Base-by-base conservation (phyloP, 495 filamentous ascomycete genomes). In the Tetracladium marchalianum region DNA sequence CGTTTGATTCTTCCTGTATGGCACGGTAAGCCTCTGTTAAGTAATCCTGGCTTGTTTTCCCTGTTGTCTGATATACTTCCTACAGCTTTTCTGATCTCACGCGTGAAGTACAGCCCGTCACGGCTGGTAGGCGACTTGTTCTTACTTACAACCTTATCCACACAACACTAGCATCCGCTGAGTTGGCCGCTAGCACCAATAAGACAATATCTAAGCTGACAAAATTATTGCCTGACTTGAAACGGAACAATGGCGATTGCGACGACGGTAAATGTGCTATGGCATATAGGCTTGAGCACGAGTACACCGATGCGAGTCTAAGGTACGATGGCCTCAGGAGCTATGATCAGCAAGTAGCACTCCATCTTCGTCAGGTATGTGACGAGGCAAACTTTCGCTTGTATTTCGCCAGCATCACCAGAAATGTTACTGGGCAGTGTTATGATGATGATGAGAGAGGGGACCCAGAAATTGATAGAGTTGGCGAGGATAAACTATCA, bases 101-200 rank as follows among this genome's bases (percentile, higher is more conserved):
- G 4, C 76, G 80, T 49, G 70, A 74, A 49, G 65, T 78, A 27
- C 58, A 64, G 31, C 67, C 68, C 2, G 68, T 80, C 10, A 64
- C 44, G 7, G 65, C 64, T 10, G 76, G 76, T 6, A 65, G 67
- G 49, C 70, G 73, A 7, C 62, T 70, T 40, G 72, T 76, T 15
- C 51, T 80, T 13, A 72, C 69, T 0, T 81, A 75, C 56, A 81
- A 78, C 49, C 64, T 81, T 15, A 63, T 68, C 11, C 60, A 71
- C 33, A 46, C 39, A 13, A 43, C 24, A 9, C 44, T 38, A 11
- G 41, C 16, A 6, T 32, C 46, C 6, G 18, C 56, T 7, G 41
- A 57, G 5, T 45, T 57, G 1, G 10, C 50, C 33, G 35, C 49
- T 7, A 40, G 15, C 35, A 55, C 31, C 24, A 49, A 44, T 42